Evolutionary conservation across 1,284 basidiomycete species (phyloP), one percentile per base, ranked within the genome.

Genomic region (Irpex sp.): DNA sequence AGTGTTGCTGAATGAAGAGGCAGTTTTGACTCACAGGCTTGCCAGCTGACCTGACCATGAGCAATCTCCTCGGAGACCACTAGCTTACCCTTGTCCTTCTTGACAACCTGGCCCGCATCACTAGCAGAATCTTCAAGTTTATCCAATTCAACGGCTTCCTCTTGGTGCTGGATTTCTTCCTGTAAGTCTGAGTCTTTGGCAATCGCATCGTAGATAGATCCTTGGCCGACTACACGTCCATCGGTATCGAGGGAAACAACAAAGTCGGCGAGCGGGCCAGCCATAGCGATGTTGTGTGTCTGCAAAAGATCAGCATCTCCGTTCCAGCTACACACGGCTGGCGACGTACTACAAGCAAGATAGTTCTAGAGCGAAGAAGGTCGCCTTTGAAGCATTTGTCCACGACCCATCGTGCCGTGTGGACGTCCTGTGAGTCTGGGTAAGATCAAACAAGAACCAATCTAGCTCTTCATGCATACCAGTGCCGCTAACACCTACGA

Each of bases 341-440:
- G 28, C 18, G 28, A 63, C 85, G 65, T 71, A 89, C 88, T 62
- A 91, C 87, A 8, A 93, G 77, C 14, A 93, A 71, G 42, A 92
- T 77, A 0, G 90, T 93, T 55, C 90, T 80, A 4, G 81, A 85
- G 53, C 79, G 76, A 23, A 93, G 73, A 7, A 93, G 75, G 62
- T 88, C 85, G 5, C 90, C 88, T 57, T 76, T 73, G 73, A 94
- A 84, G 65, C 90, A 88, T 59, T 91, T 84, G 48, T 91, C 84
- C 21, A 92, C 83, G 62, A 93, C 87, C 82, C 84, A 91, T 59
- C 84, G 83, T 0, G 89, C 80, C 1, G 90, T 93, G 65, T 88
- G 82, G 16, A 86, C 81, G 67, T 84, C 82, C 47, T 61, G 21
- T 10, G 48, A 45, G 39, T 45, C 12, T 45, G 39, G n/a, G 39